Percentiles rank a stretch among this genome's conserved stretches.
Evolutionary conservation across 2,329 filamentous ascomycete species (phyloP).

Genomic region (Didymella segeticola): DNA sequence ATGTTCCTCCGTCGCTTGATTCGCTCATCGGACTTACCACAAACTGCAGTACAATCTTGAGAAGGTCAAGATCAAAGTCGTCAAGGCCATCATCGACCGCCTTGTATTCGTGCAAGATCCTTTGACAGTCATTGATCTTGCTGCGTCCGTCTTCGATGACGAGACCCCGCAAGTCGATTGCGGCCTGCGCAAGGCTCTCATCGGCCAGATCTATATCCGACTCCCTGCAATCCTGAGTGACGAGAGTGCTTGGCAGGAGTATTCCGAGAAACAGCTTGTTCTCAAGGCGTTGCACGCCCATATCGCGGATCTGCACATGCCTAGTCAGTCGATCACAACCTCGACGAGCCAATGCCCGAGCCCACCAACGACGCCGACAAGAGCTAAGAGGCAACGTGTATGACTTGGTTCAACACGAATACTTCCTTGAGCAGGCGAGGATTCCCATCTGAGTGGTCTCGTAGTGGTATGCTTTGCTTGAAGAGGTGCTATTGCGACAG

Average conservation of each 20-base stretch:
- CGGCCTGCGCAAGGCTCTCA: slow-evolving; percentile 25
- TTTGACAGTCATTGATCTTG: slow-evolving; percentile 23
- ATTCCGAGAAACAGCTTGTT: slow-evolving; percentile 16
- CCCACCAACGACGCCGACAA: background rate
- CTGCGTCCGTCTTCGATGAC: slow-evolving; percentile 15
- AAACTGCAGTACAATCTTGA: slow-evolving; percentile 29
- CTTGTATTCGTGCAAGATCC: slow-evolving; percentile 25
- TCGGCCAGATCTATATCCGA: slow-evolving; percentile 16
- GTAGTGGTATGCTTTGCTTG: too few relatives aligned
- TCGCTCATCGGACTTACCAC: background rate
- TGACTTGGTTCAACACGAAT: too few relatives aligned
- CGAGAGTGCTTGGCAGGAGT: slow-evolving; percentile 20
- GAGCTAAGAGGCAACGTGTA: slow-evolving; percentile 2
- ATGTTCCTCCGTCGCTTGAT: background rate
- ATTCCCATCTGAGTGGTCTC: too few relatives aligned
- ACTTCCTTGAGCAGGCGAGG: too few relatives aligned
- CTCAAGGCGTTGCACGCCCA: slow-evolving; percentile 23
- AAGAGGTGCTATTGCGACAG: too few relatives aligned
- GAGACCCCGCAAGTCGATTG: slow-evolving; percentile 19
- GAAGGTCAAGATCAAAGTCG: slow-evolving; percentile 20
- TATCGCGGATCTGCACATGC: background rate
- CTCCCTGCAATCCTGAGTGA: slow-evolving; percentile 20
- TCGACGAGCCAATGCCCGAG: background rate
- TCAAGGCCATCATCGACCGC: slow-evolving; percentile 28
- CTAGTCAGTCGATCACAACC: background rate